phyloP scores from a whole-genome alignment of 371 early-diverging fungal species.

The Polyrhizophydium stewartii region DNA sequence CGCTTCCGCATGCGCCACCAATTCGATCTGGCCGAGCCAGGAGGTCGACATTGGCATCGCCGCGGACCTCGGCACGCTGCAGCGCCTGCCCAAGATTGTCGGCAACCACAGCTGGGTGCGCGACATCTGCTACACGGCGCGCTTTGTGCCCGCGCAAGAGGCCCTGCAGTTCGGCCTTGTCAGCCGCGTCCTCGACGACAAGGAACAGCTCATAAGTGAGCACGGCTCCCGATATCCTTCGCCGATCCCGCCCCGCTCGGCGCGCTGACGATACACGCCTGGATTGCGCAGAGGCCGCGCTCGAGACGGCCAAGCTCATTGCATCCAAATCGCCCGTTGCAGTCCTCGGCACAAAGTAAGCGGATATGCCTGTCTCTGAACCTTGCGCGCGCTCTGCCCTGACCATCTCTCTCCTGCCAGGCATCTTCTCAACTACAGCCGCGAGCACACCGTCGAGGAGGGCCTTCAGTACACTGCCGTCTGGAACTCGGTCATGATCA shows the following conservation, averaged over 20 bases:
- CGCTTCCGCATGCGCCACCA: too few species aligned
- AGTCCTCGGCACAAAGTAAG: constrained; percentile 77
- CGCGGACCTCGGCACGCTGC: constrained; percentile 80
- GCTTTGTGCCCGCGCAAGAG: constrained; percentile 72
- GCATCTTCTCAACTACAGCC: constrained; percentile 78
- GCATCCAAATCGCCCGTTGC: constrained; percentile 91
- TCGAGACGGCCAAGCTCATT: constrained; percentile 68
- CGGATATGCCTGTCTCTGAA: not conserved
- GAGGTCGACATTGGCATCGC: constrained; percentile 91
- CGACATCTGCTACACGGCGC: constrained; percentile 82
- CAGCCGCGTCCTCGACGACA: constrained; percentile 56
- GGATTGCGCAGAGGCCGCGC: constrained; percentile 48
- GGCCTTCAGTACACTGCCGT: constrained; percentile 82
- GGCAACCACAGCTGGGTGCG: constrained; percentile 88
- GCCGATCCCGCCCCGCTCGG: not conserved
- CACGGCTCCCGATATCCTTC: not conserved
- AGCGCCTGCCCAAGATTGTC: constrained; percentile 90
- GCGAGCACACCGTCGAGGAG: constrained; percentile 86
- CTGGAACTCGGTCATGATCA: constrained; percentile 83
- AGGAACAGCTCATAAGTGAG: constrained; percentile 41
- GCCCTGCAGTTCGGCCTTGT: constrained; percentile 80
- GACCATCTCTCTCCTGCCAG: constrained; percentile 26
- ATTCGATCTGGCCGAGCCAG: constrained; percentile 15
- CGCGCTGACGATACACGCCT: constrained; percentile 10
- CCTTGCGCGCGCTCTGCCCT: too few species aligned